Percentiles rank a stretch among this genome's conserved stretches.
Evolutionary conservation across 2,329 filamentous ascomycete species (phyloP).

Genomic region (Albophoma yamanashiensis): DNA sequence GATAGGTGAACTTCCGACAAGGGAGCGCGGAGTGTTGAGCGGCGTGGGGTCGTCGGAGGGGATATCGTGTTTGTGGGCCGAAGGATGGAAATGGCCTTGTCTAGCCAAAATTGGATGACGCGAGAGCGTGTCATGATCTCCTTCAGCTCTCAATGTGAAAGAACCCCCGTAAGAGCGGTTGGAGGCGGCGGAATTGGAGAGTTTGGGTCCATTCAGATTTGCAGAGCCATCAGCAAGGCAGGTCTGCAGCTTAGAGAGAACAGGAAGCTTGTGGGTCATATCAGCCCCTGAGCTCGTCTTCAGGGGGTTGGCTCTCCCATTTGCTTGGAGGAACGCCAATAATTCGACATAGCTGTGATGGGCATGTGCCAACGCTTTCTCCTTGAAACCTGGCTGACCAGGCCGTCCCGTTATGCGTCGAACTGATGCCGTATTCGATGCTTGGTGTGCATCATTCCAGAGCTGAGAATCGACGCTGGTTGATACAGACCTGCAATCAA

Average conservation of each 20-base stretch:
- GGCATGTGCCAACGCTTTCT: slow-evolving; percentile 59
- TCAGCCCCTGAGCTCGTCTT: slow-evolving; percentile 26
- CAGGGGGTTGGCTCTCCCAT: slow-evolving; percentile 35
- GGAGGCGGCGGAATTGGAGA: neutral
- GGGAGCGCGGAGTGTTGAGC: neutral
- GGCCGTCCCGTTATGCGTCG: neutral
- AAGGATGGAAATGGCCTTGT: neutral
- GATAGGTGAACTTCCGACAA: slow-evolving; percentile 26
- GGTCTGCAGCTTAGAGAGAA: slow-evolving; percentile 37
- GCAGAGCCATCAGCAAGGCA: neutral
- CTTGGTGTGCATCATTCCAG: neutral
- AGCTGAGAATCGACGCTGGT: neutral
- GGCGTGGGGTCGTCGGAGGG: neutral
- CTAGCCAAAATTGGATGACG: neutral
- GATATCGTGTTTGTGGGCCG: neutral
- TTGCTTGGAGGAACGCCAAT: slow-evolving; percentile 51
- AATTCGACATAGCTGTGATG: slow-evolving; percentile 64
- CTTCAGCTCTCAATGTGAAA: neutral
- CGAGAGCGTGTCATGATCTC: neutral
- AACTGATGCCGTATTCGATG: neutral
- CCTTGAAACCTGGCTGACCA: slow-evolving; percentile 41
- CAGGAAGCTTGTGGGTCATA: slow-evolving; percentile 35
- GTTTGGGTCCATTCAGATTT: neutral
- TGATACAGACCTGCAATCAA: neutral
- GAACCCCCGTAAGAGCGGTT: neutral